Base-by-base conservation (phyloP, 352 stramenopile species). In the Pseudoperonospora humuli region DNA sequence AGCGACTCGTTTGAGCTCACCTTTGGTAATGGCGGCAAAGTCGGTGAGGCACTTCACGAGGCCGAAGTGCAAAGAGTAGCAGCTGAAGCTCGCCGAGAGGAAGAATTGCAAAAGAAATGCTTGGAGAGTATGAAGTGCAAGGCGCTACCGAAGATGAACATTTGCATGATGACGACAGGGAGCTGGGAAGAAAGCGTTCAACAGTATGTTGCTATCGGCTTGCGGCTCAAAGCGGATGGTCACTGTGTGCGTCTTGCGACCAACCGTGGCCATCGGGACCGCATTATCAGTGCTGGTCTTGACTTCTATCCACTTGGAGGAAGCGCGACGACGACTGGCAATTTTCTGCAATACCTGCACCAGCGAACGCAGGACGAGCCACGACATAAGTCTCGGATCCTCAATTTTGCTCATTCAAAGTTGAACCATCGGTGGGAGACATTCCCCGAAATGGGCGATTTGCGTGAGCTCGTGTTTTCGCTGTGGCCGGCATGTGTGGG, bases 211-310 rank as follows among this genome's bases (percentile, higher is more conserved):
- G 73, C 66, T 1, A 77, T 97, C 18, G 85, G 81, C 23, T 43
- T 80, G 8, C 49, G 69, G 4, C 67, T 97, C 7, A 59, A 82
- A 52, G 51, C 57, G 0, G 58, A 94, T 26, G 90, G 90, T 1
- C 92, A 97, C 58, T 72, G 79, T 20, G 88, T 97, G 0, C 74
- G 92, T 3, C 79, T 97, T 25, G 90, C 87, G 1, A 92, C 86
- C 7, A 87, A 93, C 41, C 69, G 71, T 18, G 67, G 65, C 5
- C 86, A 90, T 60, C 67, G 86, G 0, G 41, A 79, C 7, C 73
- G 70, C 2, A 77, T 97, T 23, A 50, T 72, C 7, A 57, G 43
- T 18, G 53, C 59, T 36, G 75, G 75, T 7, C 48, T 90, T 5
- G 73, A 86, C 28, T 90, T 87, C 38, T 87, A 74, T 42, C 69